Evolutionary conservation across 768 basidiomycete species (phyloP), one percentile per base, ranked within the genome.

Genomic region (Tephrocybe sp.): DNA sequence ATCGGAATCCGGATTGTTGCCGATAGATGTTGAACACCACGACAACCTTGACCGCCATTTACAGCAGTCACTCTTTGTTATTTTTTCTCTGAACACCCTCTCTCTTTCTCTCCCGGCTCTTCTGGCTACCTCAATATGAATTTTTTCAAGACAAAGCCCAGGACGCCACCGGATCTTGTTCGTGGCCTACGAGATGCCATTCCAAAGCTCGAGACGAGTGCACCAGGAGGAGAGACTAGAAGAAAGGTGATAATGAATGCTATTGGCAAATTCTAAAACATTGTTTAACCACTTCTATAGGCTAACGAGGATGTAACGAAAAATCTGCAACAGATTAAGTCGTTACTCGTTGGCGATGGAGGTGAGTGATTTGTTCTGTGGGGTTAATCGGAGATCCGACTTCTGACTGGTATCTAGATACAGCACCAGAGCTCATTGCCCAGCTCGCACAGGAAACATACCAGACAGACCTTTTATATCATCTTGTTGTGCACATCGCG

Each of bases 361-460:
- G 94, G 92, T 91, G 55, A 53, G 79, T 68, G 30, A 7, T 30
- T 40, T 33, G 46, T 33, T 49, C 40, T 30, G 26, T 22, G 17
- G 39, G 48, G 5, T 11, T 39, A 45, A 41, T 34, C 4, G 36
- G n/a, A n/a, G n/a, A n/a, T n/a, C n/a, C n/a, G 48, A 39, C 36
- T 46, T 52, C 43, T 51, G 39, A 45, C 17, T 36, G 26, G 39
- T 39, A 34, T 53, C 30, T 62, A 84, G 93, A 95, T 53, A 89
- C 93, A 7, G 72, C 87, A 13, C 90, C 94, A 0, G 96, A 98
- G 60, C 75, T 92, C 30, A 80, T 98, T 38, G 93, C 95, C 6
- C 95, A 98, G 66, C 83, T 98, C 10, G 90, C 96, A 0, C 94
- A 98, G 63, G 96, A 98, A 66, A 92, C 92, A 8, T 98, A 98